Conservation (phyloP, 805 yeast species). For the Cyberlindnera amylophila region DNA sequence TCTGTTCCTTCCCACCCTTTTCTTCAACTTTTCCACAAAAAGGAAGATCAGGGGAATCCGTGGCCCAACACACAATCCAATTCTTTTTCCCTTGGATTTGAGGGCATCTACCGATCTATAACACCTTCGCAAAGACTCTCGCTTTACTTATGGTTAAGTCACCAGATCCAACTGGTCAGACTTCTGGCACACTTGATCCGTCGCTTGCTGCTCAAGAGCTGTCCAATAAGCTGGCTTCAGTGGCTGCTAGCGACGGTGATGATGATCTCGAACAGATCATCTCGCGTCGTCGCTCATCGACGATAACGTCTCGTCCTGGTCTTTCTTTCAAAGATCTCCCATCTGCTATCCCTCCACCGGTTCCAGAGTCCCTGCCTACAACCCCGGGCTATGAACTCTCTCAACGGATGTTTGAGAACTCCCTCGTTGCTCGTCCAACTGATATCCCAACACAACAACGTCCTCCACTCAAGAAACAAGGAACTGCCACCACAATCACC, state of each 20-base stretch:
- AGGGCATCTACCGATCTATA: no score
- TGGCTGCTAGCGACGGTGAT: background rate
- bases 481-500: slow-evolving; percentile 12
- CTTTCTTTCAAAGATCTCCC: slow-evolving; percentile 11
- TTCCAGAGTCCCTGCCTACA: slow-evolving; percentile 39
- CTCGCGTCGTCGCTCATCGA: slow-evolving; percentile 14
- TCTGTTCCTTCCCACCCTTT: no score
- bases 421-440: slow-evolving; percentile 1
- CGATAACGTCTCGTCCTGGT: slow-evolving; percentile 6
- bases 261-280: slow-evolving; percentile 2
- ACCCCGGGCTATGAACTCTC: slow-evolving; percentile 37
- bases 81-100: no score
- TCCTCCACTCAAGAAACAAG: slow-evolving; percentile 11
- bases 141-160: no score
- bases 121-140: no score
- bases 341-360: slow-evolving; percentile 31
- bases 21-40: no score
- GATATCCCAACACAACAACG: slow-evolving; percentile 9
- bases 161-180: no score
- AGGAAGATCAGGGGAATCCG: no score
- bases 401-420: slow-evolving; percentile 14
- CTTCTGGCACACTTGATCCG: no score
- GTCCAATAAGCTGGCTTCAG: no score
- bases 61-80: no score
- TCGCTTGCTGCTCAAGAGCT: no score